These are phyloP conservation scores for Solanum chmielewskii DNA, from an alignment of 257 asterid species.

Conservation along the genomic window DNA sequence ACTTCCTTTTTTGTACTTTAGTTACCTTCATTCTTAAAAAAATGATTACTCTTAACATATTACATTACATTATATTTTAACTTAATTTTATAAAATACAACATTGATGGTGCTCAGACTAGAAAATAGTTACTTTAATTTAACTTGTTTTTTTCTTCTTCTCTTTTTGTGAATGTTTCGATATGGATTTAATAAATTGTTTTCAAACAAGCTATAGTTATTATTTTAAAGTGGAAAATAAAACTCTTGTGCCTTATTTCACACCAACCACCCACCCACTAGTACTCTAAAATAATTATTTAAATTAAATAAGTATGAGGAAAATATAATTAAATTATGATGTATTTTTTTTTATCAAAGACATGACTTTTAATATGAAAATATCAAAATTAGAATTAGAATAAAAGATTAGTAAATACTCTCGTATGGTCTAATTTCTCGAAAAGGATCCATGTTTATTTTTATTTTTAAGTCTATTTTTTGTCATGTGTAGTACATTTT, in stretches of 20 bases:
- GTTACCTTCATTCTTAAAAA: not conserved
- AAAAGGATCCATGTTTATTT: not conserved
- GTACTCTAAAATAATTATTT: not conserved
- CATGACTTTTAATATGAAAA: rapidly evolving
- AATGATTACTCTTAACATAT: not conserved
- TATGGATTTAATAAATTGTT: not conserved
- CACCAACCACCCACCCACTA: too few species aligned
- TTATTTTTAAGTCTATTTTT: not conserved
- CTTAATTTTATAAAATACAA: not conserved
- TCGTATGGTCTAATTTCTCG: not conserved
- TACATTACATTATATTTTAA: not conserved
- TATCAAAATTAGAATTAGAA: not conserved
- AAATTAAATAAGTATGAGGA: too few species aligned
- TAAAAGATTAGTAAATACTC: not conserved
- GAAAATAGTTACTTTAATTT: not conserved
- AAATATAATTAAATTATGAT: too few species aligned
- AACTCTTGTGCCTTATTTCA: not conserved
- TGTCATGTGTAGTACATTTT: not conserved
- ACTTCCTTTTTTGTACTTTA: not conserved
- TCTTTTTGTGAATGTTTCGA: not conserved
- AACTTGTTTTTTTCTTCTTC: not conserved
- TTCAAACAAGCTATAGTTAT: not conserved
- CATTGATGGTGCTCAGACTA: not conserved
- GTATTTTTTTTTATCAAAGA: rapidly evolving
- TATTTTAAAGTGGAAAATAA: not conserved